Percentiles rank a stretch among this genome's conserved stretches.
phyloP scores from a whole-genome alignment of 257 asterid species.

The Misopates orontium region DNA sequence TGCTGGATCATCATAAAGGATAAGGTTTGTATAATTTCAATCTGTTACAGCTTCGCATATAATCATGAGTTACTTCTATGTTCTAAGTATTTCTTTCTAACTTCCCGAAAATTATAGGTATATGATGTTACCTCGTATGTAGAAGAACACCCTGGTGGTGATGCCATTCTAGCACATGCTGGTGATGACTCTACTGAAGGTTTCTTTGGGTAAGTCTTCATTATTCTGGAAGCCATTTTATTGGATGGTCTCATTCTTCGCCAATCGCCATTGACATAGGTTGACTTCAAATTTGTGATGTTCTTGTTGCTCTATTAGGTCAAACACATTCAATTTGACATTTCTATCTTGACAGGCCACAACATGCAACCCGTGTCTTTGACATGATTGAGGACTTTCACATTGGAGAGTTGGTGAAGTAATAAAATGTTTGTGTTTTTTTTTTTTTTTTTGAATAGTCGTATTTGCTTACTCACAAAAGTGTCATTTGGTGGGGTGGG shows the following conservation, averaged over 20 bases:
- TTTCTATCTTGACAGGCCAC: conserved; percentile 62
- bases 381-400: conserved; percentile 87
- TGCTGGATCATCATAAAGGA: conserved; percentile 97
- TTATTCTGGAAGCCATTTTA: not conserved
- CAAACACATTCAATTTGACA: too few species aligned
- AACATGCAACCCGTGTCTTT: conserved; percentile 86
- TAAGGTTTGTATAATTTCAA: conserved; percentile 48
- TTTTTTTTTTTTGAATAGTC: too few species aligned
- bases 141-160: conserved; percentile 99
- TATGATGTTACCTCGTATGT: conserved; percentile 90
- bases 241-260: too few species aligned
- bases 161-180: conserved; percentile 85
- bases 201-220: conserved; percentile 63
- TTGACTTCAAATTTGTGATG: too few species aligned
- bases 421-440: not conserved
- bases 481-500: too few species aligned
- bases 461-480: too few species aligned
- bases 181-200: conserved; percentile 96
- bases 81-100: not conserved
- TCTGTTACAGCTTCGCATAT: conserved; percentile 1
- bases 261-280: too few species aligned
- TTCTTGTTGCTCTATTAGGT: too few species aligned
- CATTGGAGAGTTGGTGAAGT: conserved; percentile 63
- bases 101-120: conserved; percentile 47
- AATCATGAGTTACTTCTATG: too few species aligned